Conservation (phyloP, 2,329 filamentous ascomycete genomes). For the Diplocarpon rosae region DNA sequence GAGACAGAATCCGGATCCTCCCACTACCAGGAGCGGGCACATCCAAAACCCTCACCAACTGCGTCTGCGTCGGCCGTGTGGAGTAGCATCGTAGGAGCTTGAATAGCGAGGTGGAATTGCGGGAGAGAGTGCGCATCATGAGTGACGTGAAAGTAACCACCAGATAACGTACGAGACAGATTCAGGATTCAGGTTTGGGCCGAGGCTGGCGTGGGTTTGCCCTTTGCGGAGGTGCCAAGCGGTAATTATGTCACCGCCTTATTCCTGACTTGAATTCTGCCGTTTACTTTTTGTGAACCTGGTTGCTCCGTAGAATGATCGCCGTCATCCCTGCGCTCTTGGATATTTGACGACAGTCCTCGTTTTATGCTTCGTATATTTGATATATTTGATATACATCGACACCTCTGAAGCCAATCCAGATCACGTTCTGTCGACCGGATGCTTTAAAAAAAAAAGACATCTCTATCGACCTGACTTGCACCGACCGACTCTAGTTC, state of each 20-base stretch:
- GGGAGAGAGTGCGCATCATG: constrained; percentile 4
- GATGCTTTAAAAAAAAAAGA: no score
- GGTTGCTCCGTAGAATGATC: background rate
- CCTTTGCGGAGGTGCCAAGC: no score
- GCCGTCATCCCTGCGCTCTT: background rate
- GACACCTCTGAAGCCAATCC: no score
- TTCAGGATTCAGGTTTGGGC: background rate
- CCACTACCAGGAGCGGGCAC: constrained; percentile 34
- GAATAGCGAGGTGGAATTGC: constrained; percentile 1
- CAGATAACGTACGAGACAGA: no score
- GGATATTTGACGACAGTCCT: constrained; percentile 1
- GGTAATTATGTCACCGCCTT: no score
- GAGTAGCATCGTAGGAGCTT: constrained; percentile 8
- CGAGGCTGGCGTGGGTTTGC: background rate
- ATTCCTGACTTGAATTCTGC: no score
- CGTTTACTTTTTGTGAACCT: no score
- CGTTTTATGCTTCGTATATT: no score
- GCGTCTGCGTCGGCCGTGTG: constrained; percentile 8
- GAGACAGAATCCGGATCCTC: constrained; percentile 65
- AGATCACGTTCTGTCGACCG: no score
- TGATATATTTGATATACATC: no score
- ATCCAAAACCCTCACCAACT: constrained; percentile 13
- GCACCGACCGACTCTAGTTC: no score
- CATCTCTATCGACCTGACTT: no score
- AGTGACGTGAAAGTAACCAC: background rate